These are phyloP conservation scores for Raffaelea arxii DNA, from an alignment of 2,329 filamentous ascomycete species.

Conservation along the genomic window DNA sequence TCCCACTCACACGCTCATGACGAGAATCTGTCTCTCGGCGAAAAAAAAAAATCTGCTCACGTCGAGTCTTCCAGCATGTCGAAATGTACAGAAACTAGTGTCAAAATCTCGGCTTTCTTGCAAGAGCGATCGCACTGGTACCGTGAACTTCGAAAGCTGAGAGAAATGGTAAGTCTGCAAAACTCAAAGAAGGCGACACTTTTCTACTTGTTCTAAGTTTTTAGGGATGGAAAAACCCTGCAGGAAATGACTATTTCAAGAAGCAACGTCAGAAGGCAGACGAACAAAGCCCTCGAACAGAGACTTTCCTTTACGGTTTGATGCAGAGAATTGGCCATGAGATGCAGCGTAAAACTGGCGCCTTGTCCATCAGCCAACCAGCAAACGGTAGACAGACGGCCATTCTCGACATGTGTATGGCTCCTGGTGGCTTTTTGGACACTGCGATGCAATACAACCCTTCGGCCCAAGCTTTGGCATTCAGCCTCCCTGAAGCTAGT, in stretches of 20 bases:
- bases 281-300: conserved; percentile 18
- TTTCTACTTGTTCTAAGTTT: not conserved
- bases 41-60: no score
- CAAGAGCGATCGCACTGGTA: not conserved
- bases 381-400: conserved; percentile 6
- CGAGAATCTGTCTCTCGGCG: no score
- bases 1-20: no score
- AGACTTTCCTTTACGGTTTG: conserved; percentile 26
- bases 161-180: not conserved
- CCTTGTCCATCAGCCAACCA: conserved; percentile 17
- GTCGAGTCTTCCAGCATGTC: no score
- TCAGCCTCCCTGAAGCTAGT: conserved; percentile 28
- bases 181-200: no score
- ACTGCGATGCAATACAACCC: conserved; percentile 26
- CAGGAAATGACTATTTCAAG: conserved; percentile 32
- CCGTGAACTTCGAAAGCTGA: not conserved
- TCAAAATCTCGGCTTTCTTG: not conserved
- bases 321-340: conserved; percentile 33
- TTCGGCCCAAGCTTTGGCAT: conserved; percentile 20
- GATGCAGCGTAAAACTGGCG: conserved; percentile 24
- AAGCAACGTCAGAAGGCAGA: conserved; percentile 20
- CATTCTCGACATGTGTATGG: conserved; percentile 46
- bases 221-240: conserved; percentile 34
- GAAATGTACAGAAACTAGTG: no score
- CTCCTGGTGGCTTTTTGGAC: conserved; percentile 41